Evolutionary conservation across 2,329 filamentous ascomycete genomes (phyloP).

Genomic region (Pseudogymnoascus sp.): DNA sequence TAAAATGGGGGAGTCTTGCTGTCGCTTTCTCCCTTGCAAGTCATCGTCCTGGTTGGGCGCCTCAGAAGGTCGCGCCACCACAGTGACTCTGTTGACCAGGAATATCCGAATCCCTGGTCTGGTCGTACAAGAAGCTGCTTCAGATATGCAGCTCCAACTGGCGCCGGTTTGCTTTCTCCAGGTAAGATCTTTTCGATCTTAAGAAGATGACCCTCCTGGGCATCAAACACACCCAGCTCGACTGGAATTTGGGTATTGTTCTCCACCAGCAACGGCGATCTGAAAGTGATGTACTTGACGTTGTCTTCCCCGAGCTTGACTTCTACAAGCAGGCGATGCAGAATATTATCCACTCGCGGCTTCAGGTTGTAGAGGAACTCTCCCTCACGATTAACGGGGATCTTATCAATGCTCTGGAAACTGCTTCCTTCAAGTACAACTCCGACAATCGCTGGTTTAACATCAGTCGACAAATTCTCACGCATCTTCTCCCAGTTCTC

Average conservation of each 20-base stretch:
- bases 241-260: slow-evolving; percentile 96
- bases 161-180: slow-evolving; percentile 80
- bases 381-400: slow-evolving; percentile 88
- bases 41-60: slow-evolving; percentile 74
- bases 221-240: slow-evolving; percentile 85
- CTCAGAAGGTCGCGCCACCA: slow-evolving; percentile 91
- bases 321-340: slow-evolving; percentile 87
- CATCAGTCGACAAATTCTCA: slow-evolving; percentile 82
- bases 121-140: slow-evolving; percentile 83
- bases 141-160: slow-evolving; percentile 84
- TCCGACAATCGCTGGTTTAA: slow-evolving; percentile 68
- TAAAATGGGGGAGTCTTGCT: slow-evolving; percentile 78
- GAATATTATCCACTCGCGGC: slow-evolving; percentile 74
- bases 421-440: slow-evolving; percentile 86
- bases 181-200: slow-evolving; percentile 98
- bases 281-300: slow-evolving; percentile 94
- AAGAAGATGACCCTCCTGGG: slow-evolving; percentile 76
- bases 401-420: slow-evolving; percentile 82
- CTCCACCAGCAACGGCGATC: slow-evolving; percentile 84
- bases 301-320: slow-evolving; percentile 88
- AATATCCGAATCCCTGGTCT: slow-evolving; percentile 92
- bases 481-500: slow-evolving; percentile 95
- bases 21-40: slow-evolving; percentile 77
- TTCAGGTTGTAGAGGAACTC: slow-evolving; percentile 84
- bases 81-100: slow-evolving; percentile 82